Percentiles rank a stretch among this genome's conserved stretches.
Evolutionary conservation across 768 basidiomycete species (phyloP).

Genomic region (Brasilioporus rufonigricans): DNA sequence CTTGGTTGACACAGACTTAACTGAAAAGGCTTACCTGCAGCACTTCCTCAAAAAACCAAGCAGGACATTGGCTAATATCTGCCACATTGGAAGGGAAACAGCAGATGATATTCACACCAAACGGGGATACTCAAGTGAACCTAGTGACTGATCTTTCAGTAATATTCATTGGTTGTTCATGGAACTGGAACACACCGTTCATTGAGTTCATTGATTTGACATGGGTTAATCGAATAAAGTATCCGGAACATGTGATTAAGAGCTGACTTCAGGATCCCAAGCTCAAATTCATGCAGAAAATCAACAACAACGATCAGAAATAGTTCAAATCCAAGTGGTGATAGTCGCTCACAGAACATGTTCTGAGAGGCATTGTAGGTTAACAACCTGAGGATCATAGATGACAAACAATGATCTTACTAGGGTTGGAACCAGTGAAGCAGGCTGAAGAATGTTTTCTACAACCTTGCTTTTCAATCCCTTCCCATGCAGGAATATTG

Average conservation of each 20-base stretch:
- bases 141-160: too few relatives aligned
- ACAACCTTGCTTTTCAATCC: background rate
- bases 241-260: background rate
- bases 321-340: background rate
- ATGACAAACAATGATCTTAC: background rate
- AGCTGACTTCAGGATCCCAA: background rate
- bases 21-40: background rate
- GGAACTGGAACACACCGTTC: background rate
- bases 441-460: background rate
- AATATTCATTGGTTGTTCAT: too few relatives aligned
- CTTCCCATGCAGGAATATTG: background rate
- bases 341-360: background rate
- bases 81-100: background rate
- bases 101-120: background rate
- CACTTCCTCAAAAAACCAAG: background rate
- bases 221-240: background rate
- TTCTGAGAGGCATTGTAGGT: background rate
- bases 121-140: background rate
- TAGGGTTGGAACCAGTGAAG: background rate
- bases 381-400: background rate
- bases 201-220: background rate
- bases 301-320: background rate
- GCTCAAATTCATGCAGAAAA: background rate
- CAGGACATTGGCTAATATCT: background rate
- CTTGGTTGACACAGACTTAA: background rate